Percentiles rank a stretch among this genome's conserved stretches.
Conservation (phyloP, 768 basidiomycete species). For the Boletus patriciae region DNA sequence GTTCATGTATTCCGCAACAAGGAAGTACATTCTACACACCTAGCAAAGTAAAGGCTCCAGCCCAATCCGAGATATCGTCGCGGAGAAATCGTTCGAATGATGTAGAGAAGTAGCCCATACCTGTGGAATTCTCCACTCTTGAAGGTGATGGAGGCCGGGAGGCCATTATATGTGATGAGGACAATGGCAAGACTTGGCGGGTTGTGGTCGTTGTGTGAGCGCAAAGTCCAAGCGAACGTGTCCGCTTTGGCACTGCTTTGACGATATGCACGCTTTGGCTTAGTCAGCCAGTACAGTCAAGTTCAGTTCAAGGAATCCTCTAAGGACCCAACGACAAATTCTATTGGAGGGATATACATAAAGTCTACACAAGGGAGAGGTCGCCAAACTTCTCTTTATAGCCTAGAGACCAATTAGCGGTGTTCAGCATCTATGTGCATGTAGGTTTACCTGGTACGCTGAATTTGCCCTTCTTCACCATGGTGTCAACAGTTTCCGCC, state of each 20-base stretch:
- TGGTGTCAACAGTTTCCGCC: slow-evolving; percentile 85
- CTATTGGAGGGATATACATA: slow-evolving; percentile 27
- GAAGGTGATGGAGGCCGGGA: slow-evolving; percentile 43
- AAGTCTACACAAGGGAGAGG: slow-evolving; percentile 79
- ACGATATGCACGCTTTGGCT: slow-evolving; percentile 6
- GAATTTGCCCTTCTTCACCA: slow-evolving; percentile 98
- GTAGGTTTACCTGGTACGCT: slow-evolving; percentile 78
- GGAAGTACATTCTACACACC: slow-evolving; percentile 47
- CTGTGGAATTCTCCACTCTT: slow-evolving; percentile 31
- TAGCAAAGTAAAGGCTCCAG: slow-evolving; percentile 81
- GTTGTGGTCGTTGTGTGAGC: slow-evolving; percentile 6
- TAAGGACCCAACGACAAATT: slow-evolving; percentile 7
- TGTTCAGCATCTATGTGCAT: background rate
- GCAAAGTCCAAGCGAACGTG: slow-evolving; percentile 12
- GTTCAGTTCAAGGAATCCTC: background rate
- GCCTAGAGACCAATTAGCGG: slow-evolving; percentile 41
- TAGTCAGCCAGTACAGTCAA: no score
- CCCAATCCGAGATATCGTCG: slow-evolving; percentile 75
- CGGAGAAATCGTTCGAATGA: slow-evolving; percentile 73
- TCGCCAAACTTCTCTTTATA: slow-evolving; percentile 98
- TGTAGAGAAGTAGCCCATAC: slow-evolving; percentile 59
- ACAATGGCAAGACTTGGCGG: slow-evolving; percentile 14
- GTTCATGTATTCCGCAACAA: background rate
- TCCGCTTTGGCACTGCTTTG: background rate
- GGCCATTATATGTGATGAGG: slow-evolving; percentile 28